These are phyloP conservation scores for Malassezia yamatoensis DNA, from an alignment of 1,284 basidiomycete genomes.

Conservation along the genomic window DNA sequence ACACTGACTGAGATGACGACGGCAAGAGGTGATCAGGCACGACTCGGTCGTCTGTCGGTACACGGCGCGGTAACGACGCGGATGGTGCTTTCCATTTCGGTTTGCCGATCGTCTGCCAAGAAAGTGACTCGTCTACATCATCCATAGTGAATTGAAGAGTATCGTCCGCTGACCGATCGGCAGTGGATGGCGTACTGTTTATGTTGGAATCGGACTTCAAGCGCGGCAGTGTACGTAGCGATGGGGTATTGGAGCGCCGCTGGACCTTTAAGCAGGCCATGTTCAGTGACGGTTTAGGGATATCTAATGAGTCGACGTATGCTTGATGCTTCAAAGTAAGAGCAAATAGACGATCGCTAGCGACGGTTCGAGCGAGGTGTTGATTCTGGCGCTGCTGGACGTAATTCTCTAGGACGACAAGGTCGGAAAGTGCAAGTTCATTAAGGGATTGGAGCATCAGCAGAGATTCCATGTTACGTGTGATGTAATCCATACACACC, in stretches of 20 bases:
- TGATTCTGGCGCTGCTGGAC: slow-evolving; percentile 59
- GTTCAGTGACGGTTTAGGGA: slow-evolving; percentile 56
- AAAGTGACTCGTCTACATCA: slow-evolving; percentile 6
- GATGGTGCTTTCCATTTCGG: neutral
- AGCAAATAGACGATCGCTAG: slow-evolving; percentile 54
- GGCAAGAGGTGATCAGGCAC: neutral
- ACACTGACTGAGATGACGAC: neutral
- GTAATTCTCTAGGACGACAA: slow-evolving; percentile 61
- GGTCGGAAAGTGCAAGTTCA: slow-evolving; percentile 58
- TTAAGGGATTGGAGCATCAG: slow-evolving; percentile 72
- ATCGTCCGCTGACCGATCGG: neutral
- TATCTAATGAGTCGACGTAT: slow-evolving; percentile 71
- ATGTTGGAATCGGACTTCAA: neutral
- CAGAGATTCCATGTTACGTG: slow-evolving; percentile 74
- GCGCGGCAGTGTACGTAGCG: neutral
- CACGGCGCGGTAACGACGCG: neutral
- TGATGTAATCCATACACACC: slow-evolving; percentile 70
- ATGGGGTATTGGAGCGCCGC: slow-evolving; percentile 8
- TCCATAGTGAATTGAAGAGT: slow-evolving; percentile 16
- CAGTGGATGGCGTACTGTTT: neutral
- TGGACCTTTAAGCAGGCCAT: slow-evolving; percentile 37
- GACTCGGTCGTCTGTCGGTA: neutral
- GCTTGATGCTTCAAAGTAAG: slow-evolving; percentile 61
- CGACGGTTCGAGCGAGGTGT: slow-evolving; percentile 61
- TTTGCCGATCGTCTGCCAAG: slow-evolving; percentile 1